Conservation (phyloP, 2,329 filamentous ascomycete species). For the Erysiphe pulchra region DNA sequence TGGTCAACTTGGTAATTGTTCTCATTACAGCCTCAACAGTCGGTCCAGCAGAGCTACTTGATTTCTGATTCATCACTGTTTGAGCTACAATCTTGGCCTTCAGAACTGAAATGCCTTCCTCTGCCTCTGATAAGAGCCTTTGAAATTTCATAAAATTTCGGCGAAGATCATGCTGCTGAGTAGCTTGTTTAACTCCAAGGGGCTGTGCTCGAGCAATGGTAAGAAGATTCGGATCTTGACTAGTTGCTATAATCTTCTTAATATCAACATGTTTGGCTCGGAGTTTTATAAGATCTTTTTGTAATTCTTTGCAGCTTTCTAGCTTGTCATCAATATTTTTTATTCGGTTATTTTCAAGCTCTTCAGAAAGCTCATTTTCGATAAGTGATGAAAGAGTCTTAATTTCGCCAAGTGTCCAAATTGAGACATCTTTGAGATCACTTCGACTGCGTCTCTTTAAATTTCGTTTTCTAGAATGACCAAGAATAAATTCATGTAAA, state of each 20-base stretch:
- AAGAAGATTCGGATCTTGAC: conserved; percentile 38
- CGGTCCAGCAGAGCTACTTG: conserved; percentile 25
- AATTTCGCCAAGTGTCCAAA: conserved; percentile 57
- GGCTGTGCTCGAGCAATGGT: conserved; percentile 43
- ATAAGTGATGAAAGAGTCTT: conserved; percentile 39
- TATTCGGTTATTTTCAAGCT: conserved; percentile 42
- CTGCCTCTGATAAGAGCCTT: conserved; percentile 48
- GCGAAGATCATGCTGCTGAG: conserved; percentile 63
- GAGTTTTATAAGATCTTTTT: conserved; percentile 44
- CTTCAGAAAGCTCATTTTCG: conserved; percentile 32
- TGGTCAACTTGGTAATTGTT: conserved; percentile 80
- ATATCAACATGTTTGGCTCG: conserved; percentile 55
- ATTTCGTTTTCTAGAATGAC: conserved; percentile 31
- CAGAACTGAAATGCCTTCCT: conserved; percentile 56
- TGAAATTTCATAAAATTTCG: conserved; percentile 50
- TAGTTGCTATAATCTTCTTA: conserved; percentile 44
- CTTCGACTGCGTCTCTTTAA: conserved; percentile 27
- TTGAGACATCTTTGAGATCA: conserved; percentile 41
- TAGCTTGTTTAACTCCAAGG: conserved; percentile 59
- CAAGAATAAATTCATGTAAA: conserved; percentile 30
- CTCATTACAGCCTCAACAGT: conserved; percentile 81
- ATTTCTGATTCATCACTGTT: conserved; percentile 22
- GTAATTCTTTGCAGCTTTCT: conserved; percentile 37
- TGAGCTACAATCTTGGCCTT: conserved; percentile 47
- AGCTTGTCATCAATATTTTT: conserved; percentile 43